Percentiles rank a stretch among this genome's conserved stretches.
Conservation (phyloP, 805 yeast species). For the Candida wancherniae region DNA sequence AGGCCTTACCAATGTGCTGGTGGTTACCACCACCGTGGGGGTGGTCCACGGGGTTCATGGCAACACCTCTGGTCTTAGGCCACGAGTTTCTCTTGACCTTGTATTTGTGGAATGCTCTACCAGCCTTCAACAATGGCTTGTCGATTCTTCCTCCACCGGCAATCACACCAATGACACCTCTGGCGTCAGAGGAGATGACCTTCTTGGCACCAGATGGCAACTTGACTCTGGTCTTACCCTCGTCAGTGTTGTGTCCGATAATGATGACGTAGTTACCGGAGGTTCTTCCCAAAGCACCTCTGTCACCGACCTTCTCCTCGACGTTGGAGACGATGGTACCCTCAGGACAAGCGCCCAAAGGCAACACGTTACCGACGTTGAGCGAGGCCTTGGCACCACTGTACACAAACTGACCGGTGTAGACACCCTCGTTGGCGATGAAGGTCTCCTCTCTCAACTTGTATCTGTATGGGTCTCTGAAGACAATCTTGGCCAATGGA, state of each 20-base stretch:
- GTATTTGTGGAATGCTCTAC: constrained; percentile 99
- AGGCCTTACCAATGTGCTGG: constrained; percentile 99
- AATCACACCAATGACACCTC: constrained; percentile 99
- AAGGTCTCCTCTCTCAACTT: constrained; percentile 97
- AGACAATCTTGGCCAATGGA: constrained; percentile 90
- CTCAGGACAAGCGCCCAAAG: constrained; percentile 96
- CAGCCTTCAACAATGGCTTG: constrained; percentile 99
- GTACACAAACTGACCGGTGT: constrained; percentile 98
- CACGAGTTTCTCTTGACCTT: constrained; percentile 99
- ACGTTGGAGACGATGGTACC: constrained; percentile 99
- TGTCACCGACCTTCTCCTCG: constrained; percentile 98
- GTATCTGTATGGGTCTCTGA: constrained; percentile 96
- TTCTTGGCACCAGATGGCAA: constrained; percentile 99
- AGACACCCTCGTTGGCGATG: constrained; percentile 99
- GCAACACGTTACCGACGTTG: constrained; percentile 95
- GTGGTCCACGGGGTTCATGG: constrained; percentile 99
- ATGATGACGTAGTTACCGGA: constrained; percentile 99
- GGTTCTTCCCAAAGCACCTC: constrained; percentile 99
- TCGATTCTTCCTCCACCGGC: constrained; percentile 99
- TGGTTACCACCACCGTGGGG: constrained; percentile 99
- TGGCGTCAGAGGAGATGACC: constrained; percentile 89
- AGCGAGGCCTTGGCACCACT: constrained; percentile 98
- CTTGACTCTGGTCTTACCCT: constrained; percentile 98
- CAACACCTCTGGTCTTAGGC: constrained; percentile 99
- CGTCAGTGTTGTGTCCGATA: constrained; percentile 99